Base-by-base conservation (phyloP, 805 yeast species). In the Metschnikowia rubicola region DNA sequence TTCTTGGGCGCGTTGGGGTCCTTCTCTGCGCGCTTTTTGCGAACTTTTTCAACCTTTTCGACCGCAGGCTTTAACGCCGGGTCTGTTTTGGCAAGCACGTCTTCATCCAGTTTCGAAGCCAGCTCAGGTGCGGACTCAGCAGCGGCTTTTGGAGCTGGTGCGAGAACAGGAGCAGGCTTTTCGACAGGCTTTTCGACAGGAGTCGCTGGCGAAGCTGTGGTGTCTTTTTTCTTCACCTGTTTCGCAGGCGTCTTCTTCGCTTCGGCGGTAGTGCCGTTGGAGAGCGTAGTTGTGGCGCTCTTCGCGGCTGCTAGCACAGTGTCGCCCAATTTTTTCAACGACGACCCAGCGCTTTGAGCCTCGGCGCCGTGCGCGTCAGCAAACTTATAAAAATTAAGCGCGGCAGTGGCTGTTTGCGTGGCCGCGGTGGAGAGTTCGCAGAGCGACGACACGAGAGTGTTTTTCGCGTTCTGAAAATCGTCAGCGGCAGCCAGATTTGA, bases 1-100 rank as follows among this genome's bases (percentile, higher is more conserved):
- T 90, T 90, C 75, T 88, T 89, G 50, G 99, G 99, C 38, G 96
- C 97, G 60, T 87, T 84, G 43, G 97, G 97, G 67, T 92, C 98
- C 57, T 68, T 74, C 44, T 68, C 74, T 34, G 64, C 71, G 58
- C 73, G 75, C 59, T 70, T 73, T 59, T 78, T 80, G 68, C 80
- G 84, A 47, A 42, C 47, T 40, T 44, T 45, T n/a, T 44, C 48
- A 19, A 46, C 45, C 41, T 50, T 47, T 17, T 36, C 38, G 1
- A n/a, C 36, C 10, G 26, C 26, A 21, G 44, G 48, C 43, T 39
- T 8, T 40, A 44, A 44, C n/a, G 39, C 43, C 4, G 48, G 48
- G 43, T 44, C 48, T 13, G 48, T 44, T 12, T 36, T 44, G 17
- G 48, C 35, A 36, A 44, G 48, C 2, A 17, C 39, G 37, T 44